Evolutionary conservation across 176 grass and related monocot species (phyloP), one percentile per base, ranked within the genome.

Genomic region (Paspalum notatum): DNA sequence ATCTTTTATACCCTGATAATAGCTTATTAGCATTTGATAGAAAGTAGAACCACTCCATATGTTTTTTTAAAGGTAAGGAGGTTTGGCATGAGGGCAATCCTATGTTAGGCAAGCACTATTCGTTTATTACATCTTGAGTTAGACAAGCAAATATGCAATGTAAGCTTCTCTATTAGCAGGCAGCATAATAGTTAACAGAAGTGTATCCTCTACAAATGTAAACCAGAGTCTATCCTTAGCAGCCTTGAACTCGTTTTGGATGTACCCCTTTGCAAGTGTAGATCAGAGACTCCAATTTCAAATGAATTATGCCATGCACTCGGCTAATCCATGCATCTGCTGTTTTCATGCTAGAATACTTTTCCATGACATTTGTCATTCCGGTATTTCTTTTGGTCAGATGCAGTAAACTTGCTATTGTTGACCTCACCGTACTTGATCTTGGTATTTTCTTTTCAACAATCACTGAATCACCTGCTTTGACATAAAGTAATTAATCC

Each of bases 91-190:
- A 39, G 59, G 40, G 26, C 1, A 5, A 38, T 25, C 75, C 32
- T 32, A 21, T 64, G 75, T 64, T 78, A 37, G 75, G 17, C 48
- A 43, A 47, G 75, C 21, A 63, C 8, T 63, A 57, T 63, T 77
- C 3, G 32, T 32, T 32, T 32, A 32, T 32, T 32, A 32, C 3
- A 61, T 42, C 74, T 4, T 62, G 56, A 10, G 55, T 54, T 21
- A 76, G 14, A 25, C 55, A 32, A 44, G 49, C 38, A 48, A 48
- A 68, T 44, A 27, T 78, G 75, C 58, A 24, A 12, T 9, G 32
- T 32, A 3, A 6, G 18, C 18, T 41, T 52, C 6, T 66, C 9
- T 60, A 32, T n/a, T 9, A 46, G 42, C 27, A 59, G 74, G 14
- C 21, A 47, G 27, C 60, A 60, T 11, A 76, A 46, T 12, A 40